A percentile compares a stretch with the other conserved stretches of the same genome.
These are phyloP conservation scores for Talaromyces liani DNA, from an alignment of 495 filamentous ascomycete species.

Conservation along the genomic window DNA sequence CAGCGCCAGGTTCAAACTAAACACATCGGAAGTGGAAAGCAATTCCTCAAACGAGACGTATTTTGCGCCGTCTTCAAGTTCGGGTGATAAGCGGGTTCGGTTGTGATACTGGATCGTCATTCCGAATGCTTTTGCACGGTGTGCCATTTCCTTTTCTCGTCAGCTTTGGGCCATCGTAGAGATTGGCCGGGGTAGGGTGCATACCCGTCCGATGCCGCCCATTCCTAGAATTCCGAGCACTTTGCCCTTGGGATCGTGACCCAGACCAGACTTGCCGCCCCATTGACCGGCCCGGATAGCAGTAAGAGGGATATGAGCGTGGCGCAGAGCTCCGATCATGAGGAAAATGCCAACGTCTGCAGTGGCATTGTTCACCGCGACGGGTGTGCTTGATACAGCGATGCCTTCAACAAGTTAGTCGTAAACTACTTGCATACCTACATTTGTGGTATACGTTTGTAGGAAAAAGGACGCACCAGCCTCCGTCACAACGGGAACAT, in stretches of 20 bases:
- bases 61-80: constrained; percentile 49
- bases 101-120: constrained; percentile 71
- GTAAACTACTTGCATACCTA: too few species aligned
- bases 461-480: constrained; percentile 35
- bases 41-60: constrained; percentile 66
- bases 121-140: constrained; percentile 60
- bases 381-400: constrained; percentile 58
- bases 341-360: constrained; percentile 67
- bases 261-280: constrained; percentile 45
- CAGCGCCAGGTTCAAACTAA: constrained; percentile 71
- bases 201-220: constrained; percentile 67
- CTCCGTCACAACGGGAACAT: constrained; percentile 59
- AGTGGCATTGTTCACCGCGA: constrained; percentile 62
- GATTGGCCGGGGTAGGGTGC: not conserved
- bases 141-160: constrained; percentile 53
- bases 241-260: constrained; percentile 64
- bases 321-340: constrained; percentile 60
- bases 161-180: not conserved
- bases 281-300: constrained; percentile 55
- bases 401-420: too few species aligned
- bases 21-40: constrained; percentile 58
- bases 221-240: constrained; percentile 75
- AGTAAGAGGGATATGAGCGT: constrained; percentile 53
- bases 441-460: too few species aligned
- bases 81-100: constrained; percentile 45